Conservation (phyloP, 2,329 filamentous ascomycete species). For the Phaeosphaeria sp. region DNA sequence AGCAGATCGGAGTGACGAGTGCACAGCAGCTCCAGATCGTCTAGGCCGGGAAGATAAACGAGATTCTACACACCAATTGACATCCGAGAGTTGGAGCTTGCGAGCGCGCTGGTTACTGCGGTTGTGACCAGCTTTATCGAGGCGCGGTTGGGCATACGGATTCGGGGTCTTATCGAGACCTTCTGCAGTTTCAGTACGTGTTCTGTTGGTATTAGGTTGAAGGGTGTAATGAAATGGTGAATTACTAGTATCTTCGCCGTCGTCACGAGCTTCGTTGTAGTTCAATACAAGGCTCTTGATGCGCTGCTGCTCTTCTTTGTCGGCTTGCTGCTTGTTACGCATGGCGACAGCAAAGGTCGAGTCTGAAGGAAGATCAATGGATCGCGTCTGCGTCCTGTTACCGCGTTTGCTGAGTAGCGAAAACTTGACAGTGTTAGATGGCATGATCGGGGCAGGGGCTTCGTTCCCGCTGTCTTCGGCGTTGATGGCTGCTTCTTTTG, state of each 20-base stretch:
- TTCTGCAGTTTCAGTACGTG: conserved; percentile 43
- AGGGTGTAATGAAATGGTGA: conserved; percentile 50
- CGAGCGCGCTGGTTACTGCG: conserved; percentile 81
- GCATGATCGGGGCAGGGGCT: conserved; percentile 41
- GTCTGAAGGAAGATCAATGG: conserved; percentile 86
- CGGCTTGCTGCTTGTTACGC: conserved; percentile 93
- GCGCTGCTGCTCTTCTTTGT: conserved; percentile 94
- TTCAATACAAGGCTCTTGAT: conserved; percentile 98
- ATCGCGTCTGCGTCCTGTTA: conserved; percentile 93
- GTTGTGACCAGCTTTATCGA: conserved; percentile 66
- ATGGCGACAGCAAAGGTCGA: conserved; percentile 95
- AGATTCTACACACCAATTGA: conserved; percentile 77
- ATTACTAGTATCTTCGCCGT: conserved; percentile 77
- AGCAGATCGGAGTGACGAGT: conserved; percentile 7
- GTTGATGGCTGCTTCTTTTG: conserved; percentile 61
- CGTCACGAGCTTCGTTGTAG: conserved; percentile 83
- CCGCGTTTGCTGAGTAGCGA: conserved; percentile 94
- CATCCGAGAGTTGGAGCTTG: conserved; percentile 93
- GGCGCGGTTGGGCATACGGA: conserved; percentile 53
- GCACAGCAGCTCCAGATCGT: conserved; percentile 12
- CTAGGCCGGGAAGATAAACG: conserved; percentile 25
- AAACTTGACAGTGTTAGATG: conserved; percentile 83
- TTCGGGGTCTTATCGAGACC: conserved; percentile 50
- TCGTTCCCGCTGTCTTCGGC: conserved; percentile 52
- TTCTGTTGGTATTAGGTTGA: conserved; percentile 59